Conservation (phyloP, 345 rosid genomes). For the Brassica rapa region DNA sequence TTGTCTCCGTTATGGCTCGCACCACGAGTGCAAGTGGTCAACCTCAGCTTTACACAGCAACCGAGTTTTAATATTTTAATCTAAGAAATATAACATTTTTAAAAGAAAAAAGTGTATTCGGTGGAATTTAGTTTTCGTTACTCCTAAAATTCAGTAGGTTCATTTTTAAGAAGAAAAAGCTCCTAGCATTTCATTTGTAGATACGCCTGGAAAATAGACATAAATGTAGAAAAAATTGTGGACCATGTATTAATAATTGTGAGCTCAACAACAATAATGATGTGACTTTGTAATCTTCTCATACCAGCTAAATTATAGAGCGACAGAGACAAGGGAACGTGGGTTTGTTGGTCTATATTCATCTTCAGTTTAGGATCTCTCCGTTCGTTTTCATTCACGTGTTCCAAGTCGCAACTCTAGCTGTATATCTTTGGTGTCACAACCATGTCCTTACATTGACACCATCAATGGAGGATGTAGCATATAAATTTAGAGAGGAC, state of each 20-base stretch:
- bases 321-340: slow-evolving; percentile 27
- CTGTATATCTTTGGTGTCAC: slow-evolving; percentile 20
- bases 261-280: slow-evolving; percentile 37
- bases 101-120: not conserved
- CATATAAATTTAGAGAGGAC: no score
- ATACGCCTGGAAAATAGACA: not conserved
- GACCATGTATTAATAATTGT: slow-evolving; percentile 10
- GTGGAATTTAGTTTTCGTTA: not conserved
- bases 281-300: slow-evolving; percentile 27
- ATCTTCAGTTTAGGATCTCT: slow-evolving; percentile 5
- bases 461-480: no score
- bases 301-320: slow-evolving; percentile 28
- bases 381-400: slow-evolving; percentile 16
- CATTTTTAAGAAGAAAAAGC: not conserved
- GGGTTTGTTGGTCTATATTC: slow-evolving; percentile 36
- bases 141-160: not conserved
- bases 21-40: slow-evolving; percentile 25
- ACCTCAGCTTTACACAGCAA: not conserved
- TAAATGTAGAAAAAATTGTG: not conserved
- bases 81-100: not conserved
- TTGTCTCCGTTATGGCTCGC: slow-evolving; percentile 33
- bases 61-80: not conserved
- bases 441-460: not conserved
- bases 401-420: not conserved
- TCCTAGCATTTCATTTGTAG: not conserved